Evolutionary conservation across 768 basidiomycete genomes (phyloP).

Genomic region (Clitopilus passeckerianus): DNA sequence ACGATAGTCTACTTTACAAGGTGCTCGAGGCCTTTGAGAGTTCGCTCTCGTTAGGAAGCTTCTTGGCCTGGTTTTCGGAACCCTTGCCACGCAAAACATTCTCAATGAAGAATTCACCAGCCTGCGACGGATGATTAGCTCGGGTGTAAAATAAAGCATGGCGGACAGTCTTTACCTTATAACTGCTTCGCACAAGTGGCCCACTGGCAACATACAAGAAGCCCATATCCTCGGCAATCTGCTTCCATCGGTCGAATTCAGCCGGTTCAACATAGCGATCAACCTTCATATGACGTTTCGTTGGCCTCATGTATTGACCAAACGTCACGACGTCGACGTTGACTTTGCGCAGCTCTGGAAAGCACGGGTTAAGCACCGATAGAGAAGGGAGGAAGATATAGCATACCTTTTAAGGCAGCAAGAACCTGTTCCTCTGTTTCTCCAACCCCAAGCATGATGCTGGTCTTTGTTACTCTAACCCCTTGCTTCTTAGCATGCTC

Average conservation of each 20-base stretch:
- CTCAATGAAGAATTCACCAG: conserved; percentile 95
- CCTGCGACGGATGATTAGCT: conserved; percentile 40
- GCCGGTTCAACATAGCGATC: conserved; percentile 91
- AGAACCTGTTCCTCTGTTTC: conserved; percentile 81
- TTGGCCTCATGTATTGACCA: conserved; percentile 99
- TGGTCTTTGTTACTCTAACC: conserved; percentile 91
- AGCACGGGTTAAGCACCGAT: conserved; percentile 4
- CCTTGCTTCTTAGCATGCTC: conserved; percentile 81
- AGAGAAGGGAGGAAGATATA: conserved; percentile 12
- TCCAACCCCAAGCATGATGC: conserved; percentile 97
- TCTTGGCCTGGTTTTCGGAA: conserved; percentile 32
- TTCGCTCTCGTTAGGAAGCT: conserved; percentile 13
- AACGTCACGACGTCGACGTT: conserved; percentile 98
- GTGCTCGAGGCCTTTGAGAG: background rate
- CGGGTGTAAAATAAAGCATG: background rate
- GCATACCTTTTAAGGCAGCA: conserved; percentile 73
- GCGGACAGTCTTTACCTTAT: conserved; percentile 63
- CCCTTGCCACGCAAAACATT: conserved; percentile 73
- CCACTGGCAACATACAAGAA: conserved; percentile 98
- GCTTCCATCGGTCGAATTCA: conserved; percentile 91
- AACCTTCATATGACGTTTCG: conserved; percentile 99
- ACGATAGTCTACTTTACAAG: background rate
- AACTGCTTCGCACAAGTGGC: conserved; percentile 92
- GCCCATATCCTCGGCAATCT: conserved; percentile 86
- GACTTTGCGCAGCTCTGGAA: conserved; percentile 75